A percentile compares a stretch with the other conserved stretches of the same genome.
phyloP scores from a whole-genome alignment of 2,329 filamentous ascomycete species.

The Hypocrella siamensis region DNA sequence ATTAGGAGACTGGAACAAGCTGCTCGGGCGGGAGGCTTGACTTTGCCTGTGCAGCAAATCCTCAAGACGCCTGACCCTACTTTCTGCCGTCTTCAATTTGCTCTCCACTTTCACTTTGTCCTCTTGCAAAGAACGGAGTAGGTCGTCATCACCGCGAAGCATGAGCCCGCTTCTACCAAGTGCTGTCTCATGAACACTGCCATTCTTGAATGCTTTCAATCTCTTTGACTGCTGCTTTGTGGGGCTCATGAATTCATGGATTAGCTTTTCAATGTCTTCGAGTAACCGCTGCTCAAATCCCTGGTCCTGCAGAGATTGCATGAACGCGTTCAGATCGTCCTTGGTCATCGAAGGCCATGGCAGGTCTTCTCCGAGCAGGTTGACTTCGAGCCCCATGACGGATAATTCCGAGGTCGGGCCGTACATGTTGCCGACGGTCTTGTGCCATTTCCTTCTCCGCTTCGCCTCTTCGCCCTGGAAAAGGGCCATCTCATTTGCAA shows the following conservation, averaged over 20 bases:
- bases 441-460: constrained; percentile 78
- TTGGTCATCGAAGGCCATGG: constrained; percentile 66
- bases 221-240: constrained; percentile 77
- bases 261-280: constrained; percentile 57
- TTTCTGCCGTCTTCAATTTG: constrained; percentile 69
- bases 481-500: constrained; percentile 84
- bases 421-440: constrained; percentile 62
- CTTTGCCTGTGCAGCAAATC: constrained; percentile 79
- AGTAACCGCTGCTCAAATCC: constrained; percentile 51
- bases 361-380: constrained; percentile 61
- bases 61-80: constrained; percentile 78
- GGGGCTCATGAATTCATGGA: constrained; percentile 65
- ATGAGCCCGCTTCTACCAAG: constrained; percentile 77
- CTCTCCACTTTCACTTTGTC: constrained; percentile 64
- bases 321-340: constrained; percentile 61
- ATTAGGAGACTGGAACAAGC: constrained; percentile 35
- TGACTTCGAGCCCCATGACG: constrained; percentile 69
- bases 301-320: constrained; percentile 48
- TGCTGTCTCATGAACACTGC: constrained; percentile 81
- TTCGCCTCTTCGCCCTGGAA: constrained; percentile 90
- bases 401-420: constrained; percentile 52
- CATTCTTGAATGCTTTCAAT: constrained; percentile 89
- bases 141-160: constrained; percentile 75
- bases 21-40: constrained; percentile 38
- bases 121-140: constrained; percentile 60